Percentiles rank a stretch among this genome's conserved stretches.
Evolutionary conservation across 1,284 basidiomycete species (phyloP).

Genomic region (Apiotrichum domesticum): DNA sequence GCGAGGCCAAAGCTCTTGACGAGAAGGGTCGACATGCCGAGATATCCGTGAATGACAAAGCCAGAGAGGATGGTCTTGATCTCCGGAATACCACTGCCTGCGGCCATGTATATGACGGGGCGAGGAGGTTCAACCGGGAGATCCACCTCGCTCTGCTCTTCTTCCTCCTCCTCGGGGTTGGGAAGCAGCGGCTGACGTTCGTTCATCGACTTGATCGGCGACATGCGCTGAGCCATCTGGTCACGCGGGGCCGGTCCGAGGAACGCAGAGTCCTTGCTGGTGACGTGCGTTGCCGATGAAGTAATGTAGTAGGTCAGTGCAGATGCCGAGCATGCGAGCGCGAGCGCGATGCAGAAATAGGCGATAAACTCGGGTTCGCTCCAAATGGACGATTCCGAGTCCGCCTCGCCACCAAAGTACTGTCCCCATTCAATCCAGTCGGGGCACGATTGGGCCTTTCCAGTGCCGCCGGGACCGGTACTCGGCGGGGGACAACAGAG

Average conservation of each 20-base stretch:
- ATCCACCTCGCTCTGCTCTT: not conserved
- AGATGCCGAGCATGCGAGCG: constrained; percentile 65
- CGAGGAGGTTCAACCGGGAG: constrained; percentile 43
- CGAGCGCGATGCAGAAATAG: constrained; percentile 71
- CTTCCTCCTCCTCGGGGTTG: not conserved
- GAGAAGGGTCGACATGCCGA: constrained; percentile 80
- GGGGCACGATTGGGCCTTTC: constrained; percentile 51
- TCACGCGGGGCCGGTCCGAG: constrained; percentile 48
- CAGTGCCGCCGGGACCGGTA: constrained; percentile 22
- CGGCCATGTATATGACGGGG: constrained; percentile 80
- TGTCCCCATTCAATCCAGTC: constrained; percentile 72
- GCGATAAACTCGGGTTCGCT: constrained; percentile 56
- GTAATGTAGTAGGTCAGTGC: constrained; percentile 80
- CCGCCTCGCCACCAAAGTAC: constrained; percentile 23
- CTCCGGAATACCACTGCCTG: constrained; percentile 93
- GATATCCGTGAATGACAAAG: constrained; percentile 97
- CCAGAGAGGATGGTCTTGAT: constrained; percentile 92
- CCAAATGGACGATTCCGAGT: constrained; percentile 21
- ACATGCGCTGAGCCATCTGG: constrained; percentile 7
- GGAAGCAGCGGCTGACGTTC: constrained; percentile 27
- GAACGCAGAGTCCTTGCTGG: constrained; percentile 75
- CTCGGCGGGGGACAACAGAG: constrained; percentile 63
- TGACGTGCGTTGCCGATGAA: constrained; percentile 77
- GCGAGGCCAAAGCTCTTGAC: constrained; percentile 88
- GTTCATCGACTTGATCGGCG: constrained; percentile 12